These are phyloP conservation scores for Xylaria sp. DNA, from an alignment of 2,329 filamentous ascomycete genomes.

Conservation along the genomic window DNA sequence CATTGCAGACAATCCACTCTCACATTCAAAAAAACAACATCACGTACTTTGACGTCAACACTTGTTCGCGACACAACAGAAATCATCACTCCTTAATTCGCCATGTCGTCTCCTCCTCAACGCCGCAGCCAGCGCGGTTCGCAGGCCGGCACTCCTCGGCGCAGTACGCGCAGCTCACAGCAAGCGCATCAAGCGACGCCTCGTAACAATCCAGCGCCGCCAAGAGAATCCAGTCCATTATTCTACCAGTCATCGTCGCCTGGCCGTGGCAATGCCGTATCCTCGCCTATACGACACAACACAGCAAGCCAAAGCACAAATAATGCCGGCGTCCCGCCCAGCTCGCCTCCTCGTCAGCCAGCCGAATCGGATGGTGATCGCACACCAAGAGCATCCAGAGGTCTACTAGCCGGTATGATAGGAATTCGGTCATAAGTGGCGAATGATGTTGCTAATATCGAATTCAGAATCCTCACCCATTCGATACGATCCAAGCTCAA, in stretches of 20 bases:
- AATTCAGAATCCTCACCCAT: constrained; percentile 81
- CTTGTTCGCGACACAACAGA: not conserved
- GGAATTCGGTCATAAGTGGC: not conserved
- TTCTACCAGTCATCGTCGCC: constrained; percentile 58
- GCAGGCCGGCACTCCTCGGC: constrained; percentile 49
- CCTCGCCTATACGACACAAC: constrained; percentile 53
- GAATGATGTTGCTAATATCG: constrained; percentile 2
- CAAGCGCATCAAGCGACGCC: constrained; percentile 39
- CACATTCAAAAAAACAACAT: not conserved
- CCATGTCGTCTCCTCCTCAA: constrained; percentile 59
- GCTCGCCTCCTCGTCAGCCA: constrained; percentile 54
- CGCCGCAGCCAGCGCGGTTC: constrained; percentile 50
- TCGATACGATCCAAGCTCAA: constrained; percentile 84
- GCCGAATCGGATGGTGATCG: constrained; percentile 55
- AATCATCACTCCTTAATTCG: constrained; percentile 16
- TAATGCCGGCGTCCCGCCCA: constrained; percentile 38
- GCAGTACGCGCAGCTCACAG: constrained; percentile 47
- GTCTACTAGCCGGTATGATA: constrained; percentile 56
- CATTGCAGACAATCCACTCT: not conserved
- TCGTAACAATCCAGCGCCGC: constrained; percentile 41
- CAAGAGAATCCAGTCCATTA: constrained; percentile 71
- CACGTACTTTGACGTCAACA: not conserved
- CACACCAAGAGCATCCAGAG: constrained; percentile 63
- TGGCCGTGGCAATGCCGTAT: constrained; percentile 33
- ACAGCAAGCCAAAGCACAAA: constrained; percentile 51